Conservation (phyloP, 2,329 filamentous ascomycete species). For the Apiospora arundinis region DNA sequence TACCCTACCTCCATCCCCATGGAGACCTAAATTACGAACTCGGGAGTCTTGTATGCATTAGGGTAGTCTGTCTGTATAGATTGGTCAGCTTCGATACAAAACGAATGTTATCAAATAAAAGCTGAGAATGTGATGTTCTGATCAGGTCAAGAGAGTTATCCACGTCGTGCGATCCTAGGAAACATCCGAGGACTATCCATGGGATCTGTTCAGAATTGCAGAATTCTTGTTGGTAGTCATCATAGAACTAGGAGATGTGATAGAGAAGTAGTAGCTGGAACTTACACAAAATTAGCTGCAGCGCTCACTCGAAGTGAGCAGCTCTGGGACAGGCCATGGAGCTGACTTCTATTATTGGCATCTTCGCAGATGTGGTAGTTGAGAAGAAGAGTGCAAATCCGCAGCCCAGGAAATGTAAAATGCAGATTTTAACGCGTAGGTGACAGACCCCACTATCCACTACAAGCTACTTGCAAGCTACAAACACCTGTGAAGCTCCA, state of each 20-base stretch:
- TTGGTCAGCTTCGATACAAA: background rate
- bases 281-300: background rate
- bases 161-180: constrained; percentile 34
- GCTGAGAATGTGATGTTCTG: background rate
- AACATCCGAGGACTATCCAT: constrained; percentile 21
- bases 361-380: background rate
- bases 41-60: background rate
- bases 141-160: constrained; percentile 42
- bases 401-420: background rate
- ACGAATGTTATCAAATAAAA: background rate
- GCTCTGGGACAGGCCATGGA: background rate
- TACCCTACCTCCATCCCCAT: constrained; percentile 44
- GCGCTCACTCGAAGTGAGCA: background rate
- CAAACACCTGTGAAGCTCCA: background rate
- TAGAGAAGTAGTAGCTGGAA: background rate
- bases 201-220: constrained; percentile 43
- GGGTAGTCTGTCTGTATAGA: background rate
- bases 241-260: constrained; percentile 27
- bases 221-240: constrained; percentile 44
- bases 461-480: no score
- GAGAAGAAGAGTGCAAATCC: background rate
- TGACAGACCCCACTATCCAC: background rate
- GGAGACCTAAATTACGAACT: background rate
- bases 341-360: background rate
- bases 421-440: constrained; percentile 4